Evolutionary conservation across 192 early-diverging fungal species (phyloP).

Genomic region (Chytriomyces sp.): DNA sequence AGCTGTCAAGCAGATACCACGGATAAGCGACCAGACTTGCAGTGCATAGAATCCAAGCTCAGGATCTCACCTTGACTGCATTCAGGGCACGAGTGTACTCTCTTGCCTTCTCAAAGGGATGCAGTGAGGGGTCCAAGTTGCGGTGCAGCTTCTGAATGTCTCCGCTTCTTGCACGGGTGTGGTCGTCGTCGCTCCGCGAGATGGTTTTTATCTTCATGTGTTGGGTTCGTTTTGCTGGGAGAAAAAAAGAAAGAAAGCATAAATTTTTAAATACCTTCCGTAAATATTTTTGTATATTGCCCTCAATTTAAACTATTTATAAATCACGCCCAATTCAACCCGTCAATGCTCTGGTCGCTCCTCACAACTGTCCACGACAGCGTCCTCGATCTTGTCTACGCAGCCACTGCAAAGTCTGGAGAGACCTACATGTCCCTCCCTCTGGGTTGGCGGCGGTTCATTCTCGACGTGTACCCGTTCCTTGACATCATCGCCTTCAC

Average conservation of each 20-base stretch:
- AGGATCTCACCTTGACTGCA: constrained; percentile 67
- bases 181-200: constrained; percentile 76
- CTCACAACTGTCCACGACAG: neutral
- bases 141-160: constrained; percentile 87
- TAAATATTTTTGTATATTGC: too few species aligned
- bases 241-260: neutral
- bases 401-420: too few species aligned
- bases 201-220: constrained; percentile 92
- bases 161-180: constrained; percentile 78
- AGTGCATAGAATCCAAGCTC: too few species aligned
- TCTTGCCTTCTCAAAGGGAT: constrained; percentile 93
- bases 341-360: neutral
- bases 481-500: neutral
- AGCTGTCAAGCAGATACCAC: constrained; percentile 35
- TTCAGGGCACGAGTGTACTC: constrained; percentile 97
- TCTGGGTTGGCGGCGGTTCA: constrained; percentile 19
- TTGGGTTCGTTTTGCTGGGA: neutral
- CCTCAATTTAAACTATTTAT: too few species aligned
- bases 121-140: constrained; percentile 86
- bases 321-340: too few species aligned
- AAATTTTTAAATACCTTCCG: too few species aligned
- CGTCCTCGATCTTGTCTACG: too few species aligned
- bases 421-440: constrained; percentile 7
- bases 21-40: too few species aligned
- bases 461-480: constrained; percentile 8